Conservation (phyloP, 108 stramenopile genomes). For the Skeletonema marinoi region DNA sequence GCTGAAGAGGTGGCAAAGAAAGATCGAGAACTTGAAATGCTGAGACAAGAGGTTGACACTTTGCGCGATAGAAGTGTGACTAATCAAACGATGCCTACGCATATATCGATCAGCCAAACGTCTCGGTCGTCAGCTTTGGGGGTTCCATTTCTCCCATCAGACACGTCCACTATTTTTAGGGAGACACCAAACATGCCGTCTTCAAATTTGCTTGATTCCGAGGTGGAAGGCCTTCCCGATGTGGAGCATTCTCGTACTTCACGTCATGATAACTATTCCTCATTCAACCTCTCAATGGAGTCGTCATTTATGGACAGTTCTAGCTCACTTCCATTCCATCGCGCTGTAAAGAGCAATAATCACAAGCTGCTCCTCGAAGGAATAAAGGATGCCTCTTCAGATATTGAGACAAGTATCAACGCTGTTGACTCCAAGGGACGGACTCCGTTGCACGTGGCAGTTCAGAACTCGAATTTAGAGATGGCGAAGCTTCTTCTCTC, state of each 20-base stretch:
- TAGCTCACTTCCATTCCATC: slow-evolving; percentile 28
- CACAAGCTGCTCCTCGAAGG: slow-evolving; percentile 26
- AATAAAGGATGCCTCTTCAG: slow-evolving; percentile 18
- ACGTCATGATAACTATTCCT: neutral
- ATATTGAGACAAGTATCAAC: slow-evolving; percentile 38
- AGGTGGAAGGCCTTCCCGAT: slow-evolving; percentile 24
- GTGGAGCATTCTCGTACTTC: slow-evolving; percentile 16
- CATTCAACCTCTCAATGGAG: slow-evolving; percentile 12
- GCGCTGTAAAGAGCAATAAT: slow-evolving; percentile 27
- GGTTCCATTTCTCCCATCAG: neutral
- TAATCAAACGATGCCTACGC: slow-evolving; percentile 22
- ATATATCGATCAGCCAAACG: slow-evolving; percentile 18
- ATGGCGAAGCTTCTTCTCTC: slow-evolving; percentile 55
- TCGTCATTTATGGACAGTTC: slow-evolving; percentile 9
- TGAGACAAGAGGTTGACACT: slow-evolving; percentile 46
- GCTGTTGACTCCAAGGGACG: slow-evolving; percentile 36
- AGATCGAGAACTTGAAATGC: slow-evolving; percentile 38
- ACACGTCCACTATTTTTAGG: slow-evolving; percentile 4
- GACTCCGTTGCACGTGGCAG: slow-evolving; percentile 82
- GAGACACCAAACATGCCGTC: slow-evolving; percentile 9
- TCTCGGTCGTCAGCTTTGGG: slow-evolving; percentile 11
- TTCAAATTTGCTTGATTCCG: slow-evolving; percentile 43
- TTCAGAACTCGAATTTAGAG: slow-evolving; percentile 43
- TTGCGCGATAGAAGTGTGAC: slow-evolving; percentile 34
- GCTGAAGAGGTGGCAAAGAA: slow-evolving; percentile 33